phyloP scores from a whole-genome alignment of 2,329 filamentous ascomycete genomes.

The Nannizzia gypsea region DNA sequence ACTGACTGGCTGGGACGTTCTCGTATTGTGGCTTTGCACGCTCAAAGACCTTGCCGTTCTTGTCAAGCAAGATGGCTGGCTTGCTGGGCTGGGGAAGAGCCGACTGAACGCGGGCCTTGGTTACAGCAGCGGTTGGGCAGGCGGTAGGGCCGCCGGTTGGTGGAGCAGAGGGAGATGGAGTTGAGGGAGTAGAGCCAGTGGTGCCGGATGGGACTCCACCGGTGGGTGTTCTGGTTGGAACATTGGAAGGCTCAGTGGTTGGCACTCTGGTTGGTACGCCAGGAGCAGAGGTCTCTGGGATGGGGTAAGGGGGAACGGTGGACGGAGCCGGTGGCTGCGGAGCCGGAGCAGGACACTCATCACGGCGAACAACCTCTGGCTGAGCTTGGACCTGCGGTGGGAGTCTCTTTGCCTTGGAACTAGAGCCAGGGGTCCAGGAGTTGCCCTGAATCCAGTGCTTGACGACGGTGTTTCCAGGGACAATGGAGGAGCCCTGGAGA shows the following conservation, averaged over 20 bases:
- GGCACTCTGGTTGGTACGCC: slow-evolving; percentile 1
- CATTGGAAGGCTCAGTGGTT: slow-evolving; percentile 4
- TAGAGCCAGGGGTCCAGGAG: slow-evolving; percentile 42
- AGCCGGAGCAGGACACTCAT: not conserved
- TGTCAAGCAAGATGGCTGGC: slow-evolving; percentile 54
- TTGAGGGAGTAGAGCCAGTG: slow-evolving; percentile 9
- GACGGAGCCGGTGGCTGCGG: not conserved
- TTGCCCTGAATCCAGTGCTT: slow-evolving; percentile 69
- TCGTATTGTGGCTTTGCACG: slow-evolving; percentile 85
- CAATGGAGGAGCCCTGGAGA: slow-evolving; percentile 46
- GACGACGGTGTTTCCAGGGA: slow-evolving; percentile 59
- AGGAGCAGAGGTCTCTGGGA: not conserved
- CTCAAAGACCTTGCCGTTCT: slow-evolving; percentile 60
- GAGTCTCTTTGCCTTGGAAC: slow-evolving; percentile 8
- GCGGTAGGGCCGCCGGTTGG: slow-evolving; percentile 4
- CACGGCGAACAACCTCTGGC: not conserved
- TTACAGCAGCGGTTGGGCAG: slow-evolving; percentile 23
- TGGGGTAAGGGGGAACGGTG: not conserved
- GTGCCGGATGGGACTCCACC: slow-evolving; percentile 6
- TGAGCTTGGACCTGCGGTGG: not conserved
- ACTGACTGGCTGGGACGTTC: slow-evolving; percentile 51
- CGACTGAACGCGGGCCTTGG: slow-evolving; percentile 46
- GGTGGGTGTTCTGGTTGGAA: not conserved
- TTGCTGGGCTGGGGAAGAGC: slow-evolving; percentile 47
- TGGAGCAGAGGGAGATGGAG: slow-evolving; percentile 12